A percentile compares a stretch with the other conserved stretches of the same genome.
phyloP scores from a whole-genome alignment of 495 filamentous ascomycete genomes.

The Cercophora sp. region DNA sequence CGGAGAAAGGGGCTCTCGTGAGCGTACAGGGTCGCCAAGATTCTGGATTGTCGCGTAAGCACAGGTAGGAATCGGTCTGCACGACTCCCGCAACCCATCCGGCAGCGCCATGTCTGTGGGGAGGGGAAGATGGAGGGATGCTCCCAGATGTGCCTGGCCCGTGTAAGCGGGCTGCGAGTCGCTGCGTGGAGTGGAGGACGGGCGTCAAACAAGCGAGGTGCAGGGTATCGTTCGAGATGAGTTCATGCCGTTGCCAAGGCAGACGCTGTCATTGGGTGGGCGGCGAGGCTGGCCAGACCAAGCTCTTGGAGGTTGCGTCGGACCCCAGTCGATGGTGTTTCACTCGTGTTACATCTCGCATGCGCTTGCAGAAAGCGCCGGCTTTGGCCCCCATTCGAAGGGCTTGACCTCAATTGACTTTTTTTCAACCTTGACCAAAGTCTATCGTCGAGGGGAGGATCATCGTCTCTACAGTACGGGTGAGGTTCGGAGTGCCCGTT shows the following conservation, averaged over 20 bases:
- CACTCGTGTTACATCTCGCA: slow-evolving; percentile 13
- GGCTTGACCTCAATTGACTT: not conserved
- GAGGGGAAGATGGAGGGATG: not conserved
- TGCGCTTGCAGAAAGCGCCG: not conserved
- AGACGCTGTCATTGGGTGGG: slow-evolving; percentile 20
- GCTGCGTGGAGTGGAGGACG: slow-evolving; percentile 18
- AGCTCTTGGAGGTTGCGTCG: slow-evolving; percentile 17
- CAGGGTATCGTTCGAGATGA: slow-evolving; percentile 24
- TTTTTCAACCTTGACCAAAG: no score
- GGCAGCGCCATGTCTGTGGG: slow-evolving; percentile 5
- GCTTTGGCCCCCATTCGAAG: not conserved
- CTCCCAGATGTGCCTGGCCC: slow-evolving; percentile 1
- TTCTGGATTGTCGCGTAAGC: slow-evolving; percentile 5
- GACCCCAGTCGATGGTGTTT: slow-evolving; percentile 30
- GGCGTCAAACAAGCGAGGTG: slow-evolving; percentile 31
- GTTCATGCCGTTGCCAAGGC: slow-evolving; percentile 24
- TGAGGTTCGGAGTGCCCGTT: no score
- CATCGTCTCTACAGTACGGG: no score
- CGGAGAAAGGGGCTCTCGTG: slow-evolving; percentile 5
- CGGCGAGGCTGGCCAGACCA: slow-evolving; percentile 30
- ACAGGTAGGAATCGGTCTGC: no score
- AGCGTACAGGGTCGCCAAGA: slow-evolving; percentile 3
- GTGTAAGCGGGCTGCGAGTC: slow-evolving; percentile 11
- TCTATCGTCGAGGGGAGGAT: no score
- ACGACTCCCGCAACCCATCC: slow-evolving; percentile 11